phyloP scores from a whole-genome alignment of 2,329 filamentous ascomycete genomes.

The Fusarium tupiense region DNA sequence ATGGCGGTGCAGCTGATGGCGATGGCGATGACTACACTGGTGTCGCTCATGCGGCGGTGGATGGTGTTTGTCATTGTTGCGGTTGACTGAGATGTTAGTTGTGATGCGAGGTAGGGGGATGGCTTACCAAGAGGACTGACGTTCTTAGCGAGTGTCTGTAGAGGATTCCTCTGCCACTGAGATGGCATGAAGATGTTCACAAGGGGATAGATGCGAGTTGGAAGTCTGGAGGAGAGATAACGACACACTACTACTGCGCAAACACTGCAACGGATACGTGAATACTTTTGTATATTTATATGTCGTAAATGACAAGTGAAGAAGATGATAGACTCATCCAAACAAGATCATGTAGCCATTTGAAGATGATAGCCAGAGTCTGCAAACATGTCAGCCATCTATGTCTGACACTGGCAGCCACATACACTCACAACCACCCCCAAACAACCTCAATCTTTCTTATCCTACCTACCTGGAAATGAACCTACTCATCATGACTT shows the following conservation, averaged over 20 bases:
- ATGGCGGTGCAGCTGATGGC: neutral
- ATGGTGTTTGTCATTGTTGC: neutral
- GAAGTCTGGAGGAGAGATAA: neutral
- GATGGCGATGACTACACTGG: neutral
- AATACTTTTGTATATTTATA: neutral
- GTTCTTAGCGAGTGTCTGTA: too few species aligned
- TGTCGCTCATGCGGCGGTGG: neutral
- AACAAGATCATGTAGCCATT: neutral
- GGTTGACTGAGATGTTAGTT: constrained; percentile 4
- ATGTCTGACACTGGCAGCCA: neutral
- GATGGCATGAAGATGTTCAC: neutral
- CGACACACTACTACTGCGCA: neutral
- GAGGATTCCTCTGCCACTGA: neutral
- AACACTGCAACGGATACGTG: neutral
- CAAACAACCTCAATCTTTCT: neutral
- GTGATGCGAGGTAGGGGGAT: neutral
- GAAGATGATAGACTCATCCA: fast-evolving
- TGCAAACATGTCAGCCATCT: neutral
- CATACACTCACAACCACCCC: neutral
- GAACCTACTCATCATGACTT: neutral
- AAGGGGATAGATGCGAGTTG: neutral
- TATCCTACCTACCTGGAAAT: neutral
- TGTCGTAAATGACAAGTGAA: neutral
- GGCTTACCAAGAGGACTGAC: neutral
- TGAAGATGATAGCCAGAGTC: neutral